phyloP scores from a whole-genome alignment of 257 asterid species.

The Verbascum thapsus region DNA sequence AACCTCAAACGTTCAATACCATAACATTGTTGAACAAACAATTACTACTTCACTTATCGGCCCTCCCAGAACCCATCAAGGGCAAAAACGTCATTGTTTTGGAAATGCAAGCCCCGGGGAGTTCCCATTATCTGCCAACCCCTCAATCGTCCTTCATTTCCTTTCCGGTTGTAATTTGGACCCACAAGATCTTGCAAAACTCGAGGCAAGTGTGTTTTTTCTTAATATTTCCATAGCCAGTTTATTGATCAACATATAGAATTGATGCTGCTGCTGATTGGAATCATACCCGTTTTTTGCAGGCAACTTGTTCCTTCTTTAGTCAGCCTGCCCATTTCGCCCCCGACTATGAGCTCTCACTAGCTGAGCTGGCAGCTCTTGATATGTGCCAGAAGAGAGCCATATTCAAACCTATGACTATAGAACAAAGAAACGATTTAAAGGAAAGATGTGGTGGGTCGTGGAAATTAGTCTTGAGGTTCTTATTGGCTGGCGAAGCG shows the following conservation, averaged over 20 bases:
- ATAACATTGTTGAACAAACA: constrained; percentile 67
- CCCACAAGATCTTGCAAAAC: constrained; percentile 91
- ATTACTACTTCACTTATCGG: constrained; percentile 48
- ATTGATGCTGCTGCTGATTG: constrained; percentile 80
- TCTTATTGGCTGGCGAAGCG: constrained; percentile 86
- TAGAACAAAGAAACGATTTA: constrained; percentile 54
- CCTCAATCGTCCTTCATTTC: constrained; percentile 92
- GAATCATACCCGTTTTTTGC: constrained; percentile 43
- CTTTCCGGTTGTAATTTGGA: constrained; percentile 86
- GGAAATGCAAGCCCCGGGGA: constrained; percentile 89
- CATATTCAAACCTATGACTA: constrained; percentile 80
- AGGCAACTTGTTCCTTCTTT: constrained; percentile 95
- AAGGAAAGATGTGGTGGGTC: constrained; percentile 89
- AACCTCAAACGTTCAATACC: constrained; percentile 74
- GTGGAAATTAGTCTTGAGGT: constrained; percentile 93
- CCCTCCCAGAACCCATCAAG: constrained; percentile 52
- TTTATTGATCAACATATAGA: constrained; percentile 37
- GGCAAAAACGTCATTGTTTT: constrained; percentile 74
- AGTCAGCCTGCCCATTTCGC: constrained; percentile 82
- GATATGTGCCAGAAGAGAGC: constrained; percentile 97
- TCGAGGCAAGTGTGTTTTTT: constrained; percentile 80
- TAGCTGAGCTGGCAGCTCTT: constrained; percentile 97
- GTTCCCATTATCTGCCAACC: constrained; percentile 92
- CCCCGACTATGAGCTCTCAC: constrained; percentile 81
- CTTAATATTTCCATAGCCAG: neutral